Evolutionary conservation across 352 stramenopile genomes (phyloP).

Genomic region (Globisporangium cylindrosporum): DNA sequence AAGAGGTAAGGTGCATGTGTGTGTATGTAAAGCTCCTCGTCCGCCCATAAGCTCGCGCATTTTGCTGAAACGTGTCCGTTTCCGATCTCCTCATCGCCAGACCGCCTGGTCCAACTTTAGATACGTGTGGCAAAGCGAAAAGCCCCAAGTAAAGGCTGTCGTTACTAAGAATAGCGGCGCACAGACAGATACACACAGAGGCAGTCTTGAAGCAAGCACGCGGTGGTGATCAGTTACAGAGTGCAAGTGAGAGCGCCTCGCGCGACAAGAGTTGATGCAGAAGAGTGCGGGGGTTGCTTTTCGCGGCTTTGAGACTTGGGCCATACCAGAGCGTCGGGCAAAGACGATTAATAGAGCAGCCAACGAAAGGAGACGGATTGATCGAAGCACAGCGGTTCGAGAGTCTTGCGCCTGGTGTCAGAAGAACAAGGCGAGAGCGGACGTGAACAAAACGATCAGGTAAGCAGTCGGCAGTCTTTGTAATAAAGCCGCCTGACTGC

Average conservation of each 20-base stretch:
- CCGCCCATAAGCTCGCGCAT: not conserved
- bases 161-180: slow-evolving; percentile 8
- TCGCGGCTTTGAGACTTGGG: not conserved
- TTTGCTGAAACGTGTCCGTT: slow-evolving; percentile 9
- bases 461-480: slow-evolving; percentile 12
- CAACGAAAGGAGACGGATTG: not conserved
- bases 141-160: not conserved
- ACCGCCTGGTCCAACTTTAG: slow-evolving; percentile 11
- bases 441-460: not conserved
- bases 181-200: not conserved
- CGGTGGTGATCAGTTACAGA: slow-evolving; percentile 12
- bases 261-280: slow-evolving; percentile 5
- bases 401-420: not conserved
- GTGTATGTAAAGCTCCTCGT: slow-evolving; percentile 1
- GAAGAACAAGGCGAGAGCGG: not conserved
- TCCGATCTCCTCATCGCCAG: not conserved
- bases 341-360: not conserved
- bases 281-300: slow-evolving; percentile 7
- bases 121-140: slow-evolving; percentile 9
- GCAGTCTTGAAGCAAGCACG: not conserved
- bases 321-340: not conserved
- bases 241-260: slow-evolving; percentile 3
- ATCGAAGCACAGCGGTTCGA: not conserved
- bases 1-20: not conserved
- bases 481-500: slow-evolving; percentile 11